Percentiles rank a stretch among this genome's conserved stretches.
Evolutionary conservation across 257 asterid species (phyloP).

Genomic region (Striga asiatica): DNA sequence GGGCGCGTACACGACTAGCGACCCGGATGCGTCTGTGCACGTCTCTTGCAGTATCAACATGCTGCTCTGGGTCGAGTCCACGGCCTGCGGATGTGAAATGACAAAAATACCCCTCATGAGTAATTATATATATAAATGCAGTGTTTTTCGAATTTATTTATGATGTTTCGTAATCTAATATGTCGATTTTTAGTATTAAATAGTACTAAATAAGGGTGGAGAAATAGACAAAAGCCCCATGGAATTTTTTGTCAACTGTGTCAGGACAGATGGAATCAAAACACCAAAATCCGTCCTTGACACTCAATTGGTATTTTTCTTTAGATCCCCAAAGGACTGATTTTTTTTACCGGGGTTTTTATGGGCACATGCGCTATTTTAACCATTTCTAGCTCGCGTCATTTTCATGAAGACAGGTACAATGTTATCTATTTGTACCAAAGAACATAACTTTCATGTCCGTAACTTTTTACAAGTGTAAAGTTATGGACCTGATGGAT

Average conservation of each 20-base stretch:
- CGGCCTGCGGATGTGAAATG: not conserved
- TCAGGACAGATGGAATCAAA: too few species aligned
- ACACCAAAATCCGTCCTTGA: too few species aligned
- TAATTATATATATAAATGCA: too few species aligned
- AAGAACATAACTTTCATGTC: not conserved
- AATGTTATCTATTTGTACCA: not conserved
- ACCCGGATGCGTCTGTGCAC: not conserved
- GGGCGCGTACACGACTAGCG: not conserved
- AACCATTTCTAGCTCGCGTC: not conserved
- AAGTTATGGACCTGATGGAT: too few species aligned
- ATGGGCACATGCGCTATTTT: not conserved
- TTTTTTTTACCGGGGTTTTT: not conserved
- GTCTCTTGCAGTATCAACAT: not conserved
- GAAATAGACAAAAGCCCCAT: too few species aligned
- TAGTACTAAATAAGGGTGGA: too few species aligned
- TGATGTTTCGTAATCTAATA: too few species aligned
- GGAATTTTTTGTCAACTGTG: too few species aligned
- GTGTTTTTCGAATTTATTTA: too few species aligned
- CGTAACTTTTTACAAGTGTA: not conserved
- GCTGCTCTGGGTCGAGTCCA: not conserved
- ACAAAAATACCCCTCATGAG: not conserved
- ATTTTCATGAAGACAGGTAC: not conserved
- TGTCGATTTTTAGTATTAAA: too few species aligned
- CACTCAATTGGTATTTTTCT: not conserved
- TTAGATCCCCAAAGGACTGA: not conserved